Evolutionary conservation across 495 filamentous ascomycete species (phyloP).

Genomic region (Physcia stellaris): DNA sequence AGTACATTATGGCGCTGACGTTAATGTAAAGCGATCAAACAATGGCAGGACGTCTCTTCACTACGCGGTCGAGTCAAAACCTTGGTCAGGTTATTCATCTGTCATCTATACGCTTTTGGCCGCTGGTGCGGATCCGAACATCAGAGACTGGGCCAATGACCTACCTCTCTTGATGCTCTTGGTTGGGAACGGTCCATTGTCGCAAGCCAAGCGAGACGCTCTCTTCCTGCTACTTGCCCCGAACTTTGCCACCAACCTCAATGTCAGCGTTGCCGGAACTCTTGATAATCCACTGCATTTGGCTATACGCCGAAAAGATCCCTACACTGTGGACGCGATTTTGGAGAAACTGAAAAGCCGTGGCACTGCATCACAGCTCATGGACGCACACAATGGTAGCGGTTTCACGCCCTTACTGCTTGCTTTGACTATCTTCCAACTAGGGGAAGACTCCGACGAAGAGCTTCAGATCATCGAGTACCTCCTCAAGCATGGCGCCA

Average conservation of each 20-base stretch:
- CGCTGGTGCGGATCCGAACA: conserved; percentile 35
- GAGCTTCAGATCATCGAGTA: conserved; percentile 34
- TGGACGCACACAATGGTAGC: conserved; percentile 4
- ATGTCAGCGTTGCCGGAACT: conserved; percentile 7
- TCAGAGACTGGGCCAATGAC: conserved; percentile 32
- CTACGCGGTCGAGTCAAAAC: conserved; percentile 30
- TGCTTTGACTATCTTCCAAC: conserved; percentile 1
- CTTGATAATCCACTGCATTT: conserved; percentile 12
- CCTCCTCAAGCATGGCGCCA: conserved; percentile 32
- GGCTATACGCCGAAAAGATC: conserved; percentile 12
- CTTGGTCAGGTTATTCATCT: conserved; percentile 18
- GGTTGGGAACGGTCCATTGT: conserved; percentile 1
- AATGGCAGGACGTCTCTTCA: conserved; percentile 35
- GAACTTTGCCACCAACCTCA: conserved; percentile 6
- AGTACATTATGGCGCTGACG: conserved; percentile 36
- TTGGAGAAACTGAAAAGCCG: conserved; percentile 7
- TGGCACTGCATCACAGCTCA: background rate
- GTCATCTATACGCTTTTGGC: conserved; percentile 34
- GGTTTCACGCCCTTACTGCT: conserved; percentile 6
- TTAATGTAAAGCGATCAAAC: conserved; percentile 18
- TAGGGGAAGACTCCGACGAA: conserved; percentile 2
- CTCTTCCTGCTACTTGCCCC: conserved; percentile 5
- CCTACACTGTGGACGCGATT: no score
- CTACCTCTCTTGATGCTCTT: conserved; percentile 9
- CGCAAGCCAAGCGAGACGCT: conserved; percentile 6